Conservation (phyloP, 1,284 basidiomycete genomes). For the Cystobasidium pallidum region DNA sequence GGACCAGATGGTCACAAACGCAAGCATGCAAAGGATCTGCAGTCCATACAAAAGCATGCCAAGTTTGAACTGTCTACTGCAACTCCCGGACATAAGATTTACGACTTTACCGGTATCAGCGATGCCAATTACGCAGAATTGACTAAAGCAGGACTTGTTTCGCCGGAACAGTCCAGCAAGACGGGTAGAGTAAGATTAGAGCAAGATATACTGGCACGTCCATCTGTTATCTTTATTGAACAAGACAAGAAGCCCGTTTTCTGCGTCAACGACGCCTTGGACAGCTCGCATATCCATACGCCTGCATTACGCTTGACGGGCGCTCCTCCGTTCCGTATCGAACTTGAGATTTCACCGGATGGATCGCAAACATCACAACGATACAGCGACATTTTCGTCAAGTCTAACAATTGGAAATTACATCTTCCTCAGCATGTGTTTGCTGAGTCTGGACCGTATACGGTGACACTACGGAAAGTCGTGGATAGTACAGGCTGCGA, state of each 20-base stretch:
- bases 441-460: slow-evolving; percentile 75
- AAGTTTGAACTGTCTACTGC: slow-evolving; percentile 67
- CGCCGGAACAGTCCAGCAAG: slow-evolving; percentile 58
- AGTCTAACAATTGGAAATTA: slow-evolving; percentile 72
- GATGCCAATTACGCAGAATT: slow-evolving; percentile 74
- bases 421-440: slow-evolving; percentile 72
- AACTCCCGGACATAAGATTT: slow-evolving; percentile 77
- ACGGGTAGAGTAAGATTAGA: slow-evolving; percentile 62
- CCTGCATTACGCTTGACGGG: slow-evolving; percentile 70
- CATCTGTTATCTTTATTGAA: slow-evolving; percentile 71
- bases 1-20: slow-evolving; percentile 37
- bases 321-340: slow-evolving; percentile 81
- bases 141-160: slow-evolving; percentile 59
- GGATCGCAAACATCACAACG: slow-evolving; percentile 67
- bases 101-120: slow-evolving; percentile 83
- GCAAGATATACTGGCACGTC: slow-evolving; percentile 77
- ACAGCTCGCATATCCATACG: slow-evolving; percentile 57
- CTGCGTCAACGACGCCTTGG: slow-evolving; percentile 75
- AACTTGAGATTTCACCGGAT: slow-evolving; percentile 73
- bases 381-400: slow-evolving; percentile 63
- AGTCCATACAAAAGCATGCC: slow-evolving; percentile 51
- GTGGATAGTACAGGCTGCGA: slow-evolving; percentile 76
- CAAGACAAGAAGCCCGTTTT: slow-evolving; percentile 69
- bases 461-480: slow-evolving; percentile 74
- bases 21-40: slow-evolving; percentile 13